Conservation (phyloP, 2,329 filamentous ascomycete species). For the Ascosphaera apis region DNA sequence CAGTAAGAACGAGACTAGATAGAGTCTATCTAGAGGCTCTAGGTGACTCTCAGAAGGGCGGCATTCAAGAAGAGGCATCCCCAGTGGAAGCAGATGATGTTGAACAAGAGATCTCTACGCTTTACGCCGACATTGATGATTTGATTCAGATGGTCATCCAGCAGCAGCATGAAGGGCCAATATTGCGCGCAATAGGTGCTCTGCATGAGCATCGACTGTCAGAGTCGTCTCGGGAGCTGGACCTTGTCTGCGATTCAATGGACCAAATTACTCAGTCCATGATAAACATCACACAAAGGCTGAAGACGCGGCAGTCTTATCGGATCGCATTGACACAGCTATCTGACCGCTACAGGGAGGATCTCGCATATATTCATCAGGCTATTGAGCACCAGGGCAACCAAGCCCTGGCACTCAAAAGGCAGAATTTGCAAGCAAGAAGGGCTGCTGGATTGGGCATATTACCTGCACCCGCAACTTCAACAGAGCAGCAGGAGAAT, state of each 20-base stretch:
- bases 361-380: conserved; percentile 9
- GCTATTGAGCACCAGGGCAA: background rate
- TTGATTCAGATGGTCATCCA: conserved; percentile 20
- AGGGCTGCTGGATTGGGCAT: background rate
- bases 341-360: conserved; percentile 11
- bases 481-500: background rate
- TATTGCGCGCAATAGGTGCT: conserved; percentile 14
- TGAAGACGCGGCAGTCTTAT: conserved; percentile 14
- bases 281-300: conserved; percentile 9
- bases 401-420: background rate
- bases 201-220: conserved; percentile 7
- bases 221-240: background rate
- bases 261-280: conserved; percentile 14
- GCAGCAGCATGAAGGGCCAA: conserved; percentile 20
- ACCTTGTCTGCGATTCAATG: conserved; percentile 6
- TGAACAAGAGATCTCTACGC: conserved; percentile 16
- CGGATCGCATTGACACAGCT: conserved; percentile 14
- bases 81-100: conserved; percentile 4
- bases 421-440: background rate
- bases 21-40: conserved; percentile 16
- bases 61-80: background rate
- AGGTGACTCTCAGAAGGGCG: background rate
- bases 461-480: background rate
- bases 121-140: conserved; percentile 18
- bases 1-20: conserved; percentile 18